Base-by-base conservation (phyloP, 768 basidiomycete species). In the Melanogaster broomeanus region DNA sequence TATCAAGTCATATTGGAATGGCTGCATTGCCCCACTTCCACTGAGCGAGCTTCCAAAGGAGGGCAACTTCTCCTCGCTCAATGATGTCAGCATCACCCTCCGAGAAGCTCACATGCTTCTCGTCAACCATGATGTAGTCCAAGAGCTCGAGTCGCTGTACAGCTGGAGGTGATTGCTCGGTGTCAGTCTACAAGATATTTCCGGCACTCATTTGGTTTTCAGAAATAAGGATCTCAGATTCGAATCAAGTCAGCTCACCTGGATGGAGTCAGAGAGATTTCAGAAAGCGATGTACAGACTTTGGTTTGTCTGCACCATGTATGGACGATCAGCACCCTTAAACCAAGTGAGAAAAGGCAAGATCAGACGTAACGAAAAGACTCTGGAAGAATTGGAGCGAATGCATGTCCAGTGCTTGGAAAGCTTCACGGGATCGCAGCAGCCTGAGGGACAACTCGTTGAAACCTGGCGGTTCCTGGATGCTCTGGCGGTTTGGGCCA, bases 161-260 rank as follows among this genome's bases (percentile, higher is more conserved):
- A 62, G 61, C 34, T 63, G 51, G 58, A 63, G 58, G 62, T 62
- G 44, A 61, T 16, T 12, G 8, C 16, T 37, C 37, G 25, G 30
- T 13, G 31, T 18, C 22, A 41, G 34, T 31, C 39, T 34, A 11
- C 12, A 2, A 6, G 40, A 25, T 13, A 3, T 33, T 38, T 13
- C 16, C 13, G 16, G 15, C 9, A 22, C 58, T 57, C 48, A 60
- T 41, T 21, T 19, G 13, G 13, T 42, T 38, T 40, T 30, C 41
- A 76, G 77, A 47, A 46, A 71, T 51, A 74, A 76, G 51, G 71
- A 76, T 52, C 69, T 70, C 9, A 53, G 58, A 15, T 72, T 64
- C 18, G 19, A 28, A 4, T 60, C 49, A 15, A 73, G 69, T 49
- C 57, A 49, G 18, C 62, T 76, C 8, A 56, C 69, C 9, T 22